These are phyloP conservation scores for Ustilaginoidea virens DNA, from an alignment of 2,329 filamentous ascomycete species.

Conservation along the genomic window DNA sequence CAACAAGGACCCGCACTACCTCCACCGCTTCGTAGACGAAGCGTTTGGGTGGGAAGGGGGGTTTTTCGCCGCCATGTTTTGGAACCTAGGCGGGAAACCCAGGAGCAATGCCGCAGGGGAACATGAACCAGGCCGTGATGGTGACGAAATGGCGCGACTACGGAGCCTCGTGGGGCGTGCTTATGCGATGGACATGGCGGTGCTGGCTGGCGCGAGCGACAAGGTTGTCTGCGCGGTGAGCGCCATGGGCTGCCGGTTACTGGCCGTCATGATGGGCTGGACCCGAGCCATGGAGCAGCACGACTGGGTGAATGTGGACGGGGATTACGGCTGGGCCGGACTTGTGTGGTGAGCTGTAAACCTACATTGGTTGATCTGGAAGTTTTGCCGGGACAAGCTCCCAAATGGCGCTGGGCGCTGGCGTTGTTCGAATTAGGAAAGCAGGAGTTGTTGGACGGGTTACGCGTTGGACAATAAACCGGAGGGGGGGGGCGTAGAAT, in stretches of 20 bases:
- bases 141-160: slow-evolving; percentile 44
- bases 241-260: slow-evolving; percentile 53
- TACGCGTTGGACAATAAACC: no score
- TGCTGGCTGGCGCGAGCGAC: slow-evolving; percentile 54
- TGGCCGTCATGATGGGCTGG: slow-evolving; percentile 83
- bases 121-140: slow-evolving; percentile 17
- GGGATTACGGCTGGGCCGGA: slow-evolving; percentile 45
- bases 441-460: no score
- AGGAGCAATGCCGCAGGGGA: slow-evolving; percentile 20
- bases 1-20: slow-evolving; percentile 28
- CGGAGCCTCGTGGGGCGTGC: slow-evolving; percentile 64
- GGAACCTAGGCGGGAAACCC: slow-evolving; percentile 47
- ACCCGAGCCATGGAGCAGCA: slow-evolving; percentile 44
- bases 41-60: slow-evolving; percentile 78
- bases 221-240: slow-evolving; percentile 64
- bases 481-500: no score
- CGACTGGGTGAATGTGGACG: slow-evolving; percentile 70
- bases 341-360: slow-evolving; percentile 19
- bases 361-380: no score
- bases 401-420: no score
- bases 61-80: slow-evolving; percentile 71
- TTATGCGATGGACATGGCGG: slow-evolving; percentile 66
- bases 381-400: no score
- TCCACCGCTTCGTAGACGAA: slow-evolving; percentile 57
- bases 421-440: no score